Evolutionary conservation across 2,329 filamentous ascomycete species (phyloP), one percentile per base, ranked within the genome.

Genomic region (Arthroderma uncinatum): DNA sequence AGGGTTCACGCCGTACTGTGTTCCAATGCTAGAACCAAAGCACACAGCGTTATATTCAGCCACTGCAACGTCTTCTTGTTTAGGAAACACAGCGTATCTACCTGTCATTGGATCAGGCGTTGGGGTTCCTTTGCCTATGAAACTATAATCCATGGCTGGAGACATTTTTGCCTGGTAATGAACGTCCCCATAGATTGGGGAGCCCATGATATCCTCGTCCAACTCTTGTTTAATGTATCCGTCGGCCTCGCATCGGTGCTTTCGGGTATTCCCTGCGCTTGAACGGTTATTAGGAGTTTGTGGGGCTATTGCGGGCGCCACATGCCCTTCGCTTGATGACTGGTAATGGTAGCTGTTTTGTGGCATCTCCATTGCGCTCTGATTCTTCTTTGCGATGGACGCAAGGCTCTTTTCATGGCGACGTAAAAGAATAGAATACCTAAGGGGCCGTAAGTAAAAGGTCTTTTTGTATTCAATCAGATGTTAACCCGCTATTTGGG

Each of bases 321-420:
- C 10, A 37, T 37, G 28, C 28, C 7, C 28, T 30, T 7, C 34
- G 3, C 12, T 10, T n/a, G 34, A 12, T 12, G 12, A 12, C 34
- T 37, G 10, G 12, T 37, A 37, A 30, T 50, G 47, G n/a, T 34
- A 50, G 47, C 19, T n/a, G 16, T 5, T 50, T 16, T 19, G 5
- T 16, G 47, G 4, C 8, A 50, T 7, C 3, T 33, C 47, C 47
- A 30, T 33, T 33, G 25, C 14, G n/a, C 14, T 19, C n/a, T 50
- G 47, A 14, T n/a, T 33, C 47, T 34, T 50, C 25, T 33, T 30
- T n/a, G 14, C 14, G 1, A 14, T 2, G 23, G 40, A 7, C 6
- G 50, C 50, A 53, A 53, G 50, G 9, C 9, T 36, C 12, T 23
- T 39, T 53, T 39, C 50, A 37, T 53, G 50, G 5, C 50, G 50